Evolutionary conservation across 2,329 filamentous ascomycete species (phyloP).

Genomic region (Sporothrix protearum): DNA sequence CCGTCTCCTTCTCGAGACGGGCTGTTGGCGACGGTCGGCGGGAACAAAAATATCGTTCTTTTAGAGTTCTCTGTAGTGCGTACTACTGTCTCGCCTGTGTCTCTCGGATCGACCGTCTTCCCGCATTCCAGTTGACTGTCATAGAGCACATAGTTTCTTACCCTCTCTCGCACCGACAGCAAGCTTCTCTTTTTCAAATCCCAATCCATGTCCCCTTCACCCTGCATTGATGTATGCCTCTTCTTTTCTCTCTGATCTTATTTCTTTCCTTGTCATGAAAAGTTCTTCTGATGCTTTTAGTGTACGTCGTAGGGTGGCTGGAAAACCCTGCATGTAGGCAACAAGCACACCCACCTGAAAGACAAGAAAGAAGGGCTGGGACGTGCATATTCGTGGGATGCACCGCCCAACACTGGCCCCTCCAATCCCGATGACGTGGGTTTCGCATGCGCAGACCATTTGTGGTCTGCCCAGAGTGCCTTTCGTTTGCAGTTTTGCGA

Average conservation of each 20-base stretch:
- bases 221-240: neutral
- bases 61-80: no score
- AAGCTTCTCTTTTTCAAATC: neutral
- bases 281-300: neutral
- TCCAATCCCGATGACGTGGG: conserved; percentile 17
- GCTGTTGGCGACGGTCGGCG: neutral
- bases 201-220: neutral
- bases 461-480: neutral
- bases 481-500: neutral
- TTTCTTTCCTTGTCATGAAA: neutral
- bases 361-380: conserved; percentile 1
- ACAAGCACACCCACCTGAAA: neutral
- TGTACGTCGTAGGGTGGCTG: neutral
- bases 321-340: conserved; percentile 9
- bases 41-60: neutral
- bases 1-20: neutral
- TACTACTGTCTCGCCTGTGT: neutral
- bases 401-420: conserved; percentile 7
- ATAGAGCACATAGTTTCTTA: neutral
- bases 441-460: conserved; percentile 8
- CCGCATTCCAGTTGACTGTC: neutral
- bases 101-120: neutral
- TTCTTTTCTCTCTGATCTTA: no score
- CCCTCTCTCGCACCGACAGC: neutral
- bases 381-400: neutral